Conservation (phyloP, 2,329 filamentous ascomycete species). For the Trichoderma sp. region DNA sequence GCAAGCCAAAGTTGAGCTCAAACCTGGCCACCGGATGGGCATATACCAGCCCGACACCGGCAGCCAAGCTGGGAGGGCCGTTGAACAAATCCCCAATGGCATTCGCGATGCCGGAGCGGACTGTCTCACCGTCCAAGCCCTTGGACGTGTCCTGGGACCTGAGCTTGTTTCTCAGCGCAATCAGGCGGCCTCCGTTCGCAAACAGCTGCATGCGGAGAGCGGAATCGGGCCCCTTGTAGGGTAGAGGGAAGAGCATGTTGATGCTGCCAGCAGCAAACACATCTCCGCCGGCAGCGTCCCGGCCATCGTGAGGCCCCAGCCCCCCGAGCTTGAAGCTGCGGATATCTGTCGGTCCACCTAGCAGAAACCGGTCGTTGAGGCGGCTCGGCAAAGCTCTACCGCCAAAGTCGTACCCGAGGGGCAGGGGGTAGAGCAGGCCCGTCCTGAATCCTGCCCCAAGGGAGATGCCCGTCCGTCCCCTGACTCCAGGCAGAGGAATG, state of each 20-base stretch:
- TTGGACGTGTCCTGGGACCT: constrained; percentile 48
- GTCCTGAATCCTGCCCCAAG: constrained; percentile 80
- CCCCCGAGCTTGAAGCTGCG: constrained; percentile 90
- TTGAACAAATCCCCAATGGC: constrained; percentile 72
- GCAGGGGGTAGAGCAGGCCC: constrained; percentile 81
- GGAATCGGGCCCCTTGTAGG: constrained; percentile 77
- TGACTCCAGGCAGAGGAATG: constrained; percentile 69
- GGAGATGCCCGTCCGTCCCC: constrained; percentile 73
- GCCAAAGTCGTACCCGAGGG: constrained; percentile 58
- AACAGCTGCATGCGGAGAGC: constrained; percentile 88
- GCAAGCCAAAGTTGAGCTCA: constrained; percentile 92
- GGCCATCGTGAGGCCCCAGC: constrained; percentile 82
- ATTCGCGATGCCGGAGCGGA: constrained; percentile 55
- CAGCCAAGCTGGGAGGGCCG: constrained; percentile 80
- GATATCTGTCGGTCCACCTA: constrained; percentile 92
- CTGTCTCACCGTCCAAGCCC: constrained; percentile 47
- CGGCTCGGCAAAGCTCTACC: constrained; percentile 67
- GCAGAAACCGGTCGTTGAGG: constrained; percentile 91
- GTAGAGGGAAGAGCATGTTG: constrained; percentile 82
- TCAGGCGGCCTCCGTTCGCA: constrained; percentile 82
- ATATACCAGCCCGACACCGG: constrained; percentile 89
- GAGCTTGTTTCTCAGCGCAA: constrained; percentile 68
- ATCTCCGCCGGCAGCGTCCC: constrained; percentile 87
- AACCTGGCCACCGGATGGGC: constrained; percentile 92
- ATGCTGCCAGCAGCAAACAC: constrained; percentile 87